These are phyloP conservation scores for Amanita subjunquillea DNA, from an alignment of 768 basidiomycete species.

Conservation along the genomic window DNA sequence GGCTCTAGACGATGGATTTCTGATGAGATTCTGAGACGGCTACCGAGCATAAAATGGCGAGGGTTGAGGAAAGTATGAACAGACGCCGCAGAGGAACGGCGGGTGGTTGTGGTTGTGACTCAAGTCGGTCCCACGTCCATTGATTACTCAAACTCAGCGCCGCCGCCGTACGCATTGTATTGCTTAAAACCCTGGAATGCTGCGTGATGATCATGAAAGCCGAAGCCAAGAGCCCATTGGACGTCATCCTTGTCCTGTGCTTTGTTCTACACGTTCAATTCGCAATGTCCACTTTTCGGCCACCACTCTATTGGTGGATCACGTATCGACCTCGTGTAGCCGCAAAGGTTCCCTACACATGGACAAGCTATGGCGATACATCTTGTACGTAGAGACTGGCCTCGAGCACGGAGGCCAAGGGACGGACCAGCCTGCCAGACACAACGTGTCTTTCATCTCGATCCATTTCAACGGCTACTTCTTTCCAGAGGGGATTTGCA, in stretches of 20 bases:
- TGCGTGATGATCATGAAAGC: neutral
- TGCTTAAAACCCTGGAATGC: neutral
- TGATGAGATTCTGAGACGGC: conserved; percentile 28
- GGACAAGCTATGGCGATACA: neutral
- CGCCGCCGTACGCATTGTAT: too few species aligned
- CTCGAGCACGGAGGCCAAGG: neutral
- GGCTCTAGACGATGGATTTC: conserved; percentile 26
- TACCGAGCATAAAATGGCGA: conserved; percentile 61
- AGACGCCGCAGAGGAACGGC: conserved; percentile 8
- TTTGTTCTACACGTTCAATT: too few species aligned
- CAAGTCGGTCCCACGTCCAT: neutral
- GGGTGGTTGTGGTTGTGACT: conserved; percentile 10
- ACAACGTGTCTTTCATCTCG: conserved; percentile 5
- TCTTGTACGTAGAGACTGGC: neutral
- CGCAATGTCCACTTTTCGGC: too few species aligned
- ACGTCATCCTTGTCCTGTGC: too few species aligned
- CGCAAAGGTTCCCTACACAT: neutral
- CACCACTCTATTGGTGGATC: too few species aligned
- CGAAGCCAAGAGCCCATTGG: too few species aligned
- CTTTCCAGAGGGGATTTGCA: conserved; percentile 1
- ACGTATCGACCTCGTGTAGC: neutral
- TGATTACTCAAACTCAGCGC: neutral
- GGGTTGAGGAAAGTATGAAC: conserved; percentile 2
- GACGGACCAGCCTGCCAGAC: neutral
- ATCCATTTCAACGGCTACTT: neutral